These are phyloP conservation scores for Xylariaceae sp. DNA, from an alignment of 2,329 filamentous ascomycete genomes.

Conservation along the genomic window DNA sequence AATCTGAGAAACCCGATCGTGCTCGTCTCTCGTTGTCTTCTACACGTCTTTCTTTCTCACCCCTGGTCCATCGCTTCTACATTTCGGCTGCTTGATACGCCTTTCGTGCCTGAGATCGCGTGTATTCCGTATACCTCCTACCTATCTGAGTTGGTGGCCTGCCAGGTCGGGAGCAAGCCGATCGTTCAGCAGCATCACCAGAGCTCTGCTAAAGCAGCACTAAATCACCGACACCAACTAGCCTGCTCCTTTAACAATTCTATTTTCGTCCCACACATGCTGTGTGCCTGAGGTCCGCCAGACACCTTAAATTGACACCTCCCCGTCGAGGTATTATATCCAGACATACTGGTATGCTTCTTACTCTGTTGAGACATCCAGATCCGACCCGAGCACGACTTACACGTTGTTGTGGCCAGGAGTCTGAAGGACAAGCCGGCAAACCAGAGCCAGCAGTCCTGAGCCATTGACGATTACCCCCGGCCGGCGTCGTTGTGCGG, in stretches of 20 bases:
- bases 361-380: constrained; percentile 5
- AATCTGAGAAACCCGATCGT: too few relatives aligned
- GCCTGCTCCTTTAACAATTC: neutral
- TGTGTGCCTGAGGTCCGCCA: neutral
- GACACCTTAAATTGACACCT: constrained; percentile 3
- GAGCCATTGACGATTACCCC: neutral
- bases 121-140: neutral
- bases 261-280: constrained; percentile 6
- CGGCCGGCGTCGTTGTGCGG: neutral
- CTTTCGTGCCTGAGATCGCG: neutral
- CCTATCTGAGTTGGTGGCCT: neutral
- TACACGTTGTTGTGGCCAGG: neutral
- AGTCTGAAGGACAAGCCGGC: neutral
- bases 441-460: neutral
- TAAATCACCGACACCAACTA: neutral
- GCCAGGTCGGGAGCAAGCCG: neutral
- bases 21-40: neutral
- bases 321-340: neutral
- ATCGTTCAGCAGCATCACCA: neutral
- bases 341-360: neutral
- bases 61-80: neutral
- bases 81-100: neutral
- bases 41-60: neutral
- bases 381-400: constrained; percentile 7
- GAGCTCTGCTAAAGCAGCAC: neutral